phyloP scores from a whole-genome alignment of 805 yeast species.

The Diddensiella transvaalensis region DNA sequence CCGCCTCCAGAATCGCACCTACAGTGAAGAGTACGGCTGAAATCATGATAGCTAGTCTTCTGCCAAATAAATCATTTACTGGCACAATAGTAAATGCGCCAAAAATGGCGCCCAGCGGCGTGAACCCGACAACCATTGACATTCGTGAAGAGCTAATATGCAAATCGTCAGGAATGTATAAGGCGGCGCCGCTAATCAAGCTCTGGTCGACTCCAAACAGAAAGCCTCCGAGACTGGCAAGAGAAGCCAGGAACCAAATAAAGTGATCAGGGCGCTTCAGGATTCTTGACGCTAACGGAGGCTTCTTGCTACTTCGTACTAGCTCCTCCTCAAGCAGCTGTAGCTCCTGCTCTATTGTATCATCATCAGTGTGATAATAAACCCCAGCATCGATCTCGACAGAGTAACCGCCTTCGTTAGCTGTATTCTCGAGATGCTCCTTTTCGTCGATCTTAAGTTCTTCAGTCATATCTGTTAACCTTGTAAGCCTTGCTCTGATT shows the following conservation, averaged over 20 bases:
- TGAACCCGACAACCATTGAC: slow-evolving; percentile 18
- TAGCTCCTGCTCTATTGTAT: slow-evolving; percentile 7
- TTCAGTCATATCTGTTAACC: no score
- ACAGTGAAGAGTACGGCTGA: slow-evolving; percentile 23
- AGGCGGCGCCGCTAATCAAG: slow-evolving; percentile 15
- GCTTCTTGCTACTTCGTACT: slow-evolving; percentile 1
- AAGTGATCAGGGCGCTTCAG: slow-evolving; percentile 10
- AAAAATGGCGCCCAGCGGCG: slow-evolving; percentile 17
- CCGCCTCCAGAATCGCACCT: slow-evolving; percentile 29
- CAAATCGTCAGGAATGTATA: slow-evolving; percentile 12
- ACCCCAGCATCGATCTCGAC: slow-evolving; percentile 17
- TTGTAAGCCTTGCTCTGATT: no score
- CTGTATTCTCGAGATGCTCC: no score
- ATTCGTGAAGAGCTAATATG: slow-evolving; percentile 8
- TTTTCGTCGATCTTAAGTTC: no score
- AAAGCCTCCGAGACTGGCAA: slow-evolving; percentile 17
- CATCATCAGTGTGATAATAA: slow-evolving; percentile 10
- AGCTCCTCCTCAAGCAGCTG: slow-evolving; percentile 9
- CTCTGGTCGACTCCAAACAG: slow-evolving; percentile 19
- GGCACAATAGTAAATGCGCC: slow-evolving; percentile 16
- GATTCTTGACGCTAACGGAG: slow-evolving; percentile 9
- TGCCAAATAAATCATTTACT: slow-evolving; percentile 8
- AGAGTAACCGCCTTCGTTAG: not conserved
- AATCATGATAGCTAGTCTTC: slow-evolving; percentile 10
- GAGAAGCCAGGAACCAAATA: slow-evolving; percentile 13